These are phyloP conservation scores for Excoecaria agallocha DNA, from an alignment of 345 rosid species.

Conservation along the genomic window DNA sequence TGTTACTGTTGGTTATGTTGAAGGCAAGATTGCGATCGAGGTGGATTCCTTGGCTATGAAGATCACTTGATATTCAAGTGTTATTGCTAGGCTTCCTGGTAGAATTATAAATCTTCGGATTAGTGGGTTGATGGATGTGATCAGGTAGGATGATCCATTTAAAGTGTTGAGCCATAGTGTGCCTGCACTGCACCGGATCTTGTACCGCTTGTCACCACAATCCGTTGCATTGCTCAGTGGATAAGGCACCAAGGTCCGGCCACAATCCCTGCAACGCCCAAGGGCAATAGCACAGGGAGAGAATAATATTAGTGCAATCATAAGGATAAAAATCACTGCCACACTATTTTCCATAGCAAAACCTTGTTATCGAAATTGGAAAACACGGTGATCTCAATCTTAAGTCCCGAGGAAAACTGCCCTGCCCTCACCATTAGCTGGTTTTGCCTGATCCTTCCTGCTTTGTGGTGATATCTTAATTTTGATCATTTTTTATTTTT, in stretches of 20 bases:
- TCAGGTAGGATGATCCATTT: conserved; percentile 39
- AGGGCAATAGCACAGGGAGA: background rate
- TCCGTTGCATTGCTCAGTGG: conserved; percentile 17
- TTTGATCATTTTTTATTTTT: too few relatives aligned
- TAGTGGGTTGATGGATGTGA: conserved; percentile 45
- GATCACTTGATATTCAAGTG: conserved; percentile 43
- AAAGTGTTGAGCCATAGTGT: conserved; percentile 40
- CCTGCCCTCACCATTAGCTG: too few relatives aligned
- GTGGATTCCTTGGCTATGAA: conserved; percentile 35
- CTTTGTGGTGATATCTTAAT: background rate
- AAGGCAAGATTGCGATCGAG: conserved; percentile 48
- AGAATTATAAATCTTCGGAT: conserved; percentile 37
- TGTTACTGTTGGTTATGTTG: conserved; percentile 46
- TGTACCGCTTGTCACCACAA: conserved; percentile 27
- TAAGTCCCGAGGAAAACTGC: too few relatives aligned
- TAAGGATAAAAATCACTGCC: background rate
- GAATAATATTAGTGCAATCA: background rate
- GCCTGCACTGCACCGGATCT: conserved; percentile 40
- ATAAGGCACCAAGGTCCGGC: conserved; percentile 12
- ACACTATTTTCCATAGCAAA: conserved; percentile 4
- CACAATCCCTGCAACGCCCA: conserved; percentile 9
- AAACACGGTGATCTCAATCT: too few relatives aligned
- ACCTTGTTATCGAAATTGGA: background rate
- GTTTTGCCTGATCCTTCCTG: background rate
- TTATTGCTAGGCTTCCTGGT: conserved; percentile 30